A percentile compares a stretch with the other conserved stretches of the same genome.
These are phyloP conservation scores for Penicillium psychrosexuale DNA, from an alignment of 2,329 filamentous ascomycete genomes.

Conservation along the genomic window DNA sequence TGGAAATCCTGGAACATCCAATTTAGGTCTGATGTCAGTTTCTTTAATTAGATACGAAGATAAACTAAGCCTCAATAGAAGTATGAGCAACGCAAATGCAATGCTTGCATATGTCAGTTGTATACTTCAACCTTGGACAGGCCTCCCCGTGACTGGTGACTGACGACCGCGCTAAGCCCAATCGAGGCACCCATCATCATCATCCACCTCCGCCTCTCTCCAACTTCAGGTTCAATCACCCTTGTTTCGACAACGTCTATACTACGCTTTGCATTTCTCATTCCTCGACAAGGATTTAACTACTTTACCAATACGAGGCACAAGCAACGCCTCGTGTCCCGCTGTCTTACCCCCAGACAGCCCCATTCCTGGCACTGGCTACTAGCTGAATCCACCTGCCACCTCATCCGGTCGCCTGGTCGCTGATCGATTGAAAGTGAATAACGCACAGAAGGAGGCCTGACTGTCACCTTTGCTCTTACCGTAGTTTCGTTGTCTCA, in stretches of 20 bases:
- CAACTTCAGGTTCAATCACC: slow-evolving; percentile 2
- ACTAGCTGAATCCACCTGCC: slow-evolving; percentile 21
- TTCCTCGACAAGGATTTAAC: slow-evolving; percentile 9
- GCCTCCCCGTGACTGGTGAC: slow-evolving; percentile 36
- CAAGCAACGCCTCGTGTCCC: slow-evolving; percentile 11
- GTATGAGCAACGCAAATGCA: not conserved
- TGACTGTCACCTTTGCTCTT: slow-evolving; percentile 16
- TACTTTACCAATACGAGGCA: slow-evolving; percentile 5
- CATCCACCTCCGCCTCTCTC: slow-evolving; percentile 23
- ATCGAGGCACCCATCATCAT: slow-evolving; percentile 25
- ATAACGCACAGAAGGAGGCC: slow-evolving; percentile 32
- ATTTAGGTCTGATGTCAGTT: not conserved
- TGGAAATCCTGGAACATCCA: not conserved
- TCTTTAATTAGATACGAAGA: not conserved
- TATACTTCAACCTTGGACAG: slow-evolving; percentile 1
- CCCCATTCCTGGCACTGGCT: slow-evolving; percentile 14
- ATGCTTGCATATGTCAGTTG: not conserved
- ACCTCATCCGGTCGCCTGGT: slow-evolving; percentile 28
- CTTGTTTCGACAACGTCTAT: slow-evolving; percentile 12
- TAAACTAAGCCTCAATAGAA: not conserved
- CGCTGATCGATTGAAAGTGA: slow-evolving; percentile 19
- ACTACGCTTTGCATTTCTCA: slow-evolving; percentile 3
- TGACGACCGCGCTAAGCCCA: slow-evolving; percentile 25
- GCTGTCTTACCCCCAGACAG: slow-evolving; percentile 22
- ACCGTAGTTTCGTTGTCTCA: slow-evolving; percentile 6